Evolutionary conservation across 371 early-diverging fungal species (phyloP), one percentile per base, ranked within the genome.

Genomic region (Syncephalastrum racemosum): DNA sequence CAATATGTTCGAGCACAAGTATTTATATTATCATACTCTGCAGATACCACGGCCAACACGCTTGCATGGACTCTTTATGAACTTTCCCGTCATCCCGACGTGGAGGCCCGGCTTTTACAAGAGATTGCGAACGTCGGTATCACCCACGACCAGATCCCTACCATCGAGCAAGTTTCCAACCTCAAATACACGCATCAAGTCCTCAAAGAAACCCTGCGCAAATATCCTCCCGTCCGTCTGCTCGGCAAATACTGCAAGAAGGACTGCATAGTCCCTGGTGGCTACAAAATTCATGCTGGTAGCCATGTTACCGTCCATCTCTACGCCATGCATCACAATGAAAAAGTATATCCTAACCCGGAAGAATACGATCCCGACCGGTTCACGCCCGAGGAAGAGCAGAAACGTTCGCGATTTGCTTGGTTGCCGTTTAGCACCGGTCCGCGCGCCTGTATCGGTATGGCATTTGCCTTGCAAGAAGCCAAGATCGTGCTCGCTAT

Each of bases 361-460:
- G 27, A 63, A 3, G 59, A 52, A 1, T 85, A 71, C 52, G 80
- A 85, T 55, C 85, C 85, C 19, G 81, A 82, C 15, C 75, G 85
- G 4, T 85, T 66, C 53, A 63, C 72, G 8, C 75, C 79, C 10
- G 83, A 81, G 54, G 78, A 78, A 53, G 79, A 82, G 59, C 70
- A 73, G 45, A 77, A 78, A 56, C 67, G 84, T 10, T 71, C 75
- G 42, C 63, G 70, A 2, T 80, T 70, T 46, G 67, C 81, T 43
- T 84, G 84, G 84, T 45, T 84, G 16, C 84, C 84, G 7, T 84
- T 84, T 55, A 73, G 73, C 27, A 74, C 72, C 23, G 80, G 76
- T 23, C 73, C 71, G 10, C 69, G 77, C 40, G 67, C 70, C 12
- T 77, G 77, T 60, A 77, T 77, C 25, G 77, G 77, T 63, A 70